Conservation (phyloP, 768 basidiomycete genomes). For the Leucocoprinus sp. region DNA sequence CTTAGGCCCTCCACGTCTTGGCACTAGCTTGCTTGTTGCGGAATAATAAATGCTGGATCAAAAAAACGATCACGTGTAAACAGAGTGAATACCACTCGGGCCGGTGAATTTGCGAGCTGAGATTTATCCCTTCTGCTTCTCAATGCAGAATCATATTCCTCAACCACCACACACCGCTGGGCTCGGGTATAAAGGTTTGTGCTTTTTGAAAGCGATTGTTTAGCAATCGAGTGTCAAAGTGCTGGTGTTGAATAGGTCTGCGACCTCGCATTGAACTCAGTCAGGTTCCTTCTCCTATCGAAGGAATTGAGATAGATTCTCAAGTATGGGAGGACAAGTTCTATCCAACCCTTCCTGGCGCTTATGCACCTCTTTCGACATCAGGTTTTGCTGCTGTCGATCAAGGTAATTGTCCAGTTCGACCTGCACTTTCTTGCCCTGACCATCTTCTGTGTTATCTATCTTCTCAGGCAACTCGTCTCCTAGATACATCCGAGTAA, state of each 20-base stretch:
- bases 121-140: not conserved
- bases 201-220: not conserved
- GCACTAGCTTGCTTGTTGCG: too few species aligned
- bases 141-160: constrained; percentile 39
- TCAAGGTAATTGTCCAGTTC: constrained; percentile 48
- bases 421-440: not conserved
- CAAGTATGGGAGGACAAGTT: constrained; percentile 66
- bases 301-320: constrained; percentile 71
- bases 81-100: not conserved
- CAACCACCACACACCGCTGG: constrained; percentile 68
- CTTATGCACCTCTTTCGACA: constrained; percentile 73
- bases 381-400: constrained; percentile 87
- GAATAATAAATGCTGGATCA: too few species aligned
- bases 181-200: constrained; percentile 37
- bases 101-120: not conserved
- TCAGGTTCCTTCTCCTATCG: constrained; percentile 89
- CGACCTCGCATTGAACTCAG: constrained; percentile 76
- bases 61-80: too few species aligned
- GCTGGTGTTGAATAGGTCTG: constrained; percentile 41
- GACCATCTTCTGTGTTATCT: constrained; percentile 2
- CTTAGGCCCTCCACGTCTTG: too few species aligned
- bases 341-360: constrained; percentile 49
- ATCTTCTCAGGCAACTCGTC: constrained; percentile 68
- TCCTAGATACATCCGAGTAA: constrained; percentile 82
- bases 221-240: not conserved